A percentile compares a stretch with the other conserved stretches of the same genome.
Conservation (phyloP, 2,329 filamentous ascomycete species). For the Epichloe festucae region DNA sequence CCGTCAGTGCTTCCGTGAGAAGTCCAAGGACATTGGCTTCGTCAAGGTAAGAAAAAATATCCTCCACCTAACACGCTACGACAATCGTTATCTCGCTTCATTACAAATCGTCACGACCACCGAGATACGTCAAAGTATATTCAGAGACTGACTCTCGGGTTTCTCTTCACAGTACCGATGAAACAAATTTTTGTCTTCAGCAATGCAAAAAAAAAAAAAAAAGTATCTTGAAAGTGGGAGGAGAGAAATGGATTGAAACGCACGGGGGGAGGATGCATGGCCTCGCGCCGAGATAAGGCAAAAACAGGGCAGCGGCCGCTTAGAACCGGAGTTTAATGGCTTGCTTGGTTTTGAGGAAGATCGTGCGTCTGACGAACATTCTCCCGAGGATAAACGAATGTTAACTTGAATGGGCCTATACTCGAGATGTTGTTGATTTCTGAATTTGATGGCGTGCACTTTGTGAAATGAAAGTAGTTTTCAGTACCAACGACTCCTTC, state of each 20-base stretch:
- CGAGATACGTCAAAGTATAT: too few species aligned
- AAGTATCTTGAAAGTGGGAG: neutral
- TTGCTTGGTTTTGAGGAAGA: constrained; percentile 31
- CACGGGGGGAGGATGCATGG: constrained; percentile 12
- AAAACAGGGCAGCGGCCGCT: constrained; percentile 26
- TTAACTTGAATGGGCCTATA: constrained; percentile 24
- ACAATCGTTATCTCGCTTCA: neutral
- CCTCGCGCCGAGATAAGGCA: constrained; percentile 12
- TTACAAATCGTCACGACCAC: too few species aligned
- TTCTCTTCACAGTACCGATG: constrained; percentile 11
- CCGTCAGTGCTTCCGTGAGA: constrained; percentile 70
- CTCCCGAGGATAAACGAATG: constrained; percentile 31
- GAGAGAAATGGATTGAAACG: neutral
- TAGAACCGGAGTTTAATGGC: constrained; percentile 33
- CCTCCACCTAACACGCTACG: neutral
- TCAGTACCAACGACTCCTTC: too few species aligned
- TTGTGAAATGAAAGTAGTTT: too few species aligned
- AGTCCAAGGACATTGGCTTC: constrained; percentile 60
- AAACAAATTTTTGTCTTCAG: constrained; percentile 15
- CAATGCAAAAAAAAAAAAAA: constrained; percentile 6
- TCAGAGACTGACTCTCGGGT: too few species aligned
- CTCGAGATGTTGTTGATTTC: neutral
- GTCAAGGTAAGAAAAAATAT: constrained; percentile 42
- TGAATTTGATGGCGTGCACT: too few species aligned
- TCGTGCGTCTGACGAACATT: constrained; percentile 29